A percentile compares a stretch with the other conserved stretches of the same genome.
Evolutionary conservation across 768 basidiomycete species (phyloP).

Genomic region (Lanmaoa rubissima): DNA sequence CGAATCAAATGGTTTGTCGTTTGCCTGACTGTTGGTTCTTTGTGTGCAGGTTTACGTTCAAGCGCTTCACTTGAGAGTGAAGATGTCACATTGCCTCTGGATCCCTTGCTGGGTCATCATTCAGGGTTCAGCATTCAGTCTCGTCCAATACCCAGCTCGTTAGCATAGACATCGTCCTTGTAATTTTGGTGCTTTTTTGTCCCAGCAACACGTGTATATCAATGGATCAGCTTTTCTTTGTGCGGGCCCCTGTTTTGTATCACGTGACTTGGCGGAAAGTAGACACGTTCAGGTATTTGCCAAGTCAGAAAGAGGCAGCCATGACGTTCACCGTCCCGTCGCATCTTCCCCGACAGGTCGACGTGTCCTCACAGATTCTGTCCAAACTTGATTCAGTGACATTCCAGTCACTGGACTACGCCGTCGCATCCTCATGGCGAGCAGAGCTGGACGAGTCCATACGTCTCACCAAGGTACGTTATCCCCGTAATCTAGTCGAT

Average conservation of each 20-base stretch:
- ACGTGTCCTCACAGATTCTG: conserved; percentile 71
- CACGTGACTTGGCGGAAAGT: conserved; percentile 20
- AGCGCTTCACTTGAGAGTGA: conserved; percentile 51
- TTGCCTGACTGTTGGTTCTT: background rate
- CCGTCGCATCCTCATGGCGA: conserved; percentile 67
- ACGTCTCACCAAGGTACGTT: conserved; percentile 60
- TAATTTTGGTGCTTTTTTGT: conserved; percentile 27
- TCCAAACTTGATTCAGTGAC: conserved; percentile 66
- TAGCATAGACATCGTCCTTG: conserved; percentile 29
- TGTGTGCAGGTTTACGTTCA: conserved; percentile 74
- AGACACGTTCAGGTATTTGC: background rate
- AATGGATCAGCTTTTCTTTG: background rate
- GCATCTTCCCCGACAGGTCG: conserved; percentile 69
- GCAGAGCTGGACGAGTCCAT: conserved; percentile 72
- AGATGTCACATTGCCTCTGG: background rate
- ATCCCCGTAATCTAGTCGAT: background rate
- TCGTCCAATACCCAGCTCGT: conserved; percentile 25
- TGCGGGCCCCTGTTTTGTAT: background rate
- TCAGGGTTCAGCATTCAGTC: background rate
- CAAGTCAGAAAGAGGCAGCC: conserved; percentile 4
- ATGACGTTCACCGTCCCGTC: conserved; percentile 78
- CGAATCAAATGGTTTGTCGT: background rate
- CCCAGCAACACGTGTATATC: conserved; percentile 20
- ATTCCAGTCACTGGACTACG: conserved; percentile 54
- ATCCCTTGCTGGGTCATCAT: background rate